phyloP scores from a whole-genome alignment of 2,329 filamentous ascomycete species.

The Paramyrothecium sp. region DNA sequence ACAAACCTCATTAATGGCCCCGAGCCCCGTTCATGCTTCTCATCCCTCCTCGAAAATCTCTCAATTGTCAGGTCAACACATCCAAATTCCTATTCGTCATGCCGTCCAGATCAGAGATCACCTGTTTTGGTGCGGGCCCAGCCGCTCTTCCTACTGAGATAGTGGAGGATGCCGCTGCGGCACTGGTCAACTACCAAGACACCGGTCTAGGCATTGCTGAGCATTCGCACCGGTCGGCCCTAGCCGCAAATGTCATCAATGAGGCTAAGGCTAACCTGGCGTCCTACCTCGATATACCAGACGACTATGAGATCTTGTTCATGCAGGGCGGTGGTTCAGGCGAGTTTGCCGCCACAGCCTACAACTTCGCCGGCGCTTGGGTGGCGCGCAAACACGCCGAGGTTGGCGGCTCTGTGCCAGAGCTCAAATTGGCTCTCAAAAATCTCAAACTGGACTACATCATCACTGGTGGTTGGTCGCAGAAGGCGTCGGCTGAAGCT shows the following conservation, averaged over 20 bases:
- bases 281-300: constrained; percentile 75
- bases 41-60: too few relatives aligned
- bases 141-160: constrained; percentile 82
- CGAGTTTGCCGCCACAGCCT: constrained; percentile 57
- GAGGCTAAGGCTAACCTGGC: constrained; percentile 73
- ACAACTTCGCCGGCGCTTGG: constrained; percentile 84
- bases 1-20: too few relatives aligned
- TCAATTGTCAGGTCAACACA: too few relatives aligned
- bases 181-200: constrained; percentile 77
- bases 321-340: constrained; percentile 85
- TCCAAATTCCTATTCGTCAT: constrained; percentile 40
- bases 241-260: constrained; percentile 76
- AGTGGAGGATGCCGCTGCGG: constrained; percentile 71
- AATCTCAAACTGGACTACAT: constrained; percentile 74
- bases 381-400: constrained; percentile 46
- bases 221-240: constrained; percentile 81
- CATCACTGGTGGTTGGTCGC: constrained; percentile 83
- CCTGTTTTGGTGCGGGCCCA: constrained; percentile 89
- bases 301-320: constrained; percentile 84
- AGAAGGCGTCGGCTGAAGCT: constrained; percentile 86
- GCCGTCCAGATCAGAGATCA: constrained; percentile 72
- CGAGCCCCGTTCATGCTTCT: too few relatives aligned
- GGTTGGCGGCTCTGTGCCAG: constrained; percentile 52
- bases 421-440: constrained; percentile 61
- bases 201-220: constrained; percentile 85